These are phyloP conservation scores for Xanthoceras sorbifolium DNA, from an alignment of 345 rosid species.

Conservation along the genomic window DNA sequence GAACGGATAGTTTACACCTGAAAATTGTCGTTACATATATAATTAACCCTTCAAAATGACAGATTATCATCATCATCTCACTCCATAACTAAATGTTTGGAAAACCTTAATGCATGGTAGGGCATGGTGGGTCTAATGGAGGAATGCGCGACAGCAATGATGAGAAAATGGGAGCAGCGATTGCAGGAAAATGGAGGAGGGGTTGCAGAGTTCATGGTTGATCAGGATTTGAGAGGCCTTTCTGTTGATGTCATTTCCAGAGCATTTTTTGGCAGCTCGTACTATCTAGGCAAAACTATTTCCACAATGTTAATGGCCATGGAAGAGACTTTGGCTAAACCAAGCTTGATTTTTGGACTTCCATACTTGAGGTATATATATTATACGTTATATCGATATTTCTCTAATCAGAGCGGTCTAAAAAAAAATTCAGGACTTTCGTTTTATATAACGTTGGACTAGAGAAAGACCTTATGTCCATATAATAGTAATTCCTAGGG, in stretches of 20 bases:
- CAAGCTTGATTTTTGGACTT: slow-evolving; percentile 24
- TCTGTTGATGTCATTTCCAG: slow-evolving; percentile 32
- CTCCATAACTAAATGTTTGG: not conserved
- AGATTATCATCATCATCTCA: not conserved
- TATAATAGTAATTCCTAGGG: too few relatives aligned
- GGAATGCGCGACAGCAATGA: slow-evolving; percentile 24
- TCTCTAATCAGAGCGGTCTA: too few relatives aligned
- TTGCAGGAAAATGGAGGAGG: slow-evolving; percentile 19
- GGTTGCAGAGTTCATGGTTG: slow-evolving; percentile 25
- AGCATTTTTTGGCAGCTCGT: slow-evolving; percentile 40
- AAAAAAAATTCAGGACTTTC: too few relatives aligned
- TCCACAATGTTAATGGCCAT: slow-evolving; percentile 24
- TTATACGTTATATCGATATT: not conserved
- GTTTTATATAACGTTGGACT: too few relatives aligned
- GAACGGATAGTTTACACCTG: too few relatives aligned
- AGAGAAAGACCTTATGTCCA: too few relatives aligned
- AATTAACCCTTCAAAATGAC: too few relatives aligned
- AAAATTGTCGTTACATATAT: too few relatives aligned
- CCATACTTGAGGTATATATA: not conserved
- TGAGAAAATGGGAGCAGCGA: slow-evolving; percentile 21
- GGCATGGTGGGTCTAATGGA: slow-evolving; percentile 31
- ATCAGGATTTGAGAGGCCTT: slow-evolving; percentile 26
- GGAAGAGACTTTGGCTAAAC: slow-evolving; percentile 28
- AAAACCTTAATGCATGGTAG: slow-evolving; percentile 5
- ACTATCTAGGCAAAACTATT: slow-evolving; percentile 27